Conservation (phyloP, 2,329 filamentous ascomycete genomes). For the Gnomoniopsis sp. region DNA sequence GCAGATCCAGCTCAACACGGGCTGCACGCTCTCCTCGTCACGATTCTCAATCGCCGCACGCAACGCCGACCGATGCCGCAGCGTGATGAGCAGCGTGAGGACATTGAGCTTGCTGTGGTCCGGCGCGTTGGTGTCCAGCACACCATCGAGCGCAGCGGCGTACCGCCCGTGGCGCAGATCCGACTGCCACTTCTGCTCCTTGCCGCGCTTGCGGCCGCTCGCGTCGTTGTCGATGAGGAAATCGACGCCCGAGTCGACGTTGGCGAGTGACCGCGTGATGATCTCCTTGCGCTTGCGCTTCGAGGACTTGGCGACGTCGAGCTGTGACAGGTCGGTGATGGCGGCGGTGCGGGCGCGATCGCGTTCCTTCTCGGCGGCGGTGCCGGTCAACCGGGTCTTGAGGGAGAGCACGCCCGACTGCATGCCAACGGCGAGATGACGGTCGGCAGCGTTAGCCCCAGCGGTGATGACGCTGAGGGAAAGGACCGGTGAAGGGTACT, state of each 20-base stretch:
- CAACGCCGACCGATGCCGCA: constrained; percentile 84
- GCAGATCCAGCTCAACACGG: constrained; percentile 79
- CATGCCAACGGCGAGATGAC: constrained; percentile 93
- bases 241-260: constrained; percentile 79
- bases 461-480: constrained; percentile 73
- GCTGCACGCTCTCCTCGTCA: constrained; percentile 77
- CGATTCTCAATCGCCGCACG: constrained; percentile 75
- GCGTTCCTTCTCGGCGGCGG: constrained; percentile 79
- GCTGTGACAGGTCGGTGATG: constrained; percentile 75
- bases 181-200: constrained; percentile 74
- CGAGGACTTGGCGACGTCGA: constrained; percentile 63
- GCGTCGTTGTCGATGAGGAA: constrained; percentile 78
- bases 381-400: constrained; percentile 80
- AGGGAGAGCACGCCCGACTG: constrained; percentile 89
- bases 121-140: constrained; percentile 53
- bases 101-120: constrained; percentile 60
- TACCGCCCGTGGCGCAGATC: constrained; percentile 78
- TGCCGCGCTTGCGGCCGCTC: constrained; percentile 43
- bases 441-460: constrained; percentile 71
- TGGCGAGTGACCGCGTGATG: constrained; percentile 62
- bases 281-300: constrained; percentile 61
- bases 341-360: constrained; percentile 70
- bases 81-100: constrained; percentile 75
- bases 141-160: constrained; percentile 72
- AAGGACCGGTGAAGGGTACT: constrained; percentile 89